Base-by-base conservation (phyloP, 345 rosid genomes). In the Eucalyptus sp. region DNA sequence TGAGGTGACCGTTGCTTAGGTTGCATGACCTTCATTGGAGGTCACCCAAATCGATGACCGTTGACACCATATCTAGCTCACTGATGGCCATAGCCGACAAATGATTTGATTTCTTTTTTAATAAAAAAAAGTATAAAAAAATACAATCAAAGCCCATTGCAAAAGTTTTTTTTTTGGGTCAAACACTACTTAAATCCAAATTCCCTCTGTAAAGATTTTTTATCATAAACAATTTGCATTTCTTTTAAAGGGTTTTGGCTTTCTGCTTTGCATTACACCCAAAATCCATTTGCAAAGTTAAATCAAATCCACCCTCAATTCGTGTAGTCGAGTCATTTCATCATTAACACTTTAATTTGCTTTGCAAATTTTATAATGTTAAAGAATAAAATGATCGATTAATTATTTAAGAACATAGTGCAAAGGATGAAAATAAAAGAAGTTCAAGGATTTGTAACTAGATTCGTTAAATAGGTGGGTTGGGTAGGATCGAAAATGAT, bases 21-120 rank as follows among this genome's bases (percentile, higher is more conserved):
- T 18, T 7, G 58, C 0, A 10, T 52, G 25, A 52, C 5, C 1
- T 4, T 18, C 25, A 7, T 52, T 0, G 4, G 0, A 52, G 58
- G 58, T 52, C 58, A 52, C 10, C 0, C 10, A 0, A 20, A 52
- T 0, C 8, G 0, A 20, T 52, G 2, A 2, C 2, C 1, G 0
- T 52, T 0, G 0, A 5, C 0, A 2, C 10, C 4, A 52, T 0
- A 18, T 52, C 1, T 52, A 0, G 25, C 25, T 52, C 5, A 52
- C 0, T 0, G 0, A 18, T 52, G 58, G 4, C 2, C 0, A 0
- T 52, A 52, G 58, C 4, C 0, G 0, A 1, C 0, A 0, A 52
- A 52, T 0, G 24, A 52, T 52, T 18, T 20, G 25, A 18, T 25
- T 52, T 52, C 0, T 52, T 52, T 52, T 52, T 2, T 2, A 52